Evolutionary conservation across 2,329 filamentous ascomycete genomes (phyloP).

Genomic region (Clarireedia homoeocarpa): DNA sequence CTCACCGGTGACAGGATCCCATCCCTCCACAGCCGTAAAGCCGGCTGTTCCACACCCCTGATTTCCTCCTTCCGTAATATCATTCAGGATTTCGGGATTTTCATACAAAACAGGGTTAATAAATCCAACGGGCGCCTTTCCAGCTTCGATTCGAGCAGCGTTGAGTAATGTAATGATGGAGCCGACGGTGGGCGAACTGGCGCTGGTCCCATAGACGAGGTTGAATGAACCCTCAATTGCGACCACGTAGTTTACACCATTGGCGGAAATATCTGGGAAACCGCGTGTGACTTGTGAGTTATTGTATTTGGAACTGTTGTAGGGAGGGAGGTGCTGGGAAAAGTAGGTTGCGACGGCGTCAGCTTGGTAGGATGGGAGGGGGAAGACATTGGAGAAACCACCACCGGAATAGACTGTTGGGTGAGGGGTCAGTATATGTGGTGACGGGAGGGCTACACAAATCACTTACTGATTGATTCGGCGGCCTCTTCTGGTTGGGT

Average conservation of each 20-base stretch:
- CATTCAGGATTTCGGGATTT: conserved; percentile 24
- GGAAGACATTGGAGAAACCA: conserved; percentile 58
- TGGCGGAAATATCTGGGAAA: conserved; percentile 40
- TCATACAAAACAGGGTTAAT: conserved; percentile 36
- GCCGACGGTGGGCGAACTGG: conserved; percentile 31
- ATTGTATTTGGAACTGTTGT: conserved; percentile 38
- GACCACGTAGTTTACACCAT: conserved; percentile 36
- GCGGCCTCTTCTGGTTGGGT: conserved; percentile 37
- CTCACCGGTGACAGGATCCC: conserved; percentile 32
- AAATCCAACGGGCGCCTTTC: conserved; percentile 36
- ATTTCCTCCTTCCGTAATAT: conserved; percentile 32
- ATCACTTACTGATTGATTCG: conserved; percentile 28
- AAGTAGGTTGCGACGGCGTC: conserved; percentile 21
- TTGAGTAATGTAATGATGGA: conserved; percentile 55
- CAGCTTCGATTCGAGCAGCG: conserved; percentile 46
- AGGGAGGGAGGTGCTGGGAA: conserved; percentile 11
- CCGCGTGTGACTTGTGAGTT: conserved; percentile 36
- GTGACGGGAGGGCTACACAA: not conserved
- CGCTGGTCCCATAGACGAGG: conserved; percentile 43
- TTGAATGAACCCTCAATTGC: conserved; percentile 36
- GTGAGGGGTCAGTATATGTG: conserved; percentile 30
- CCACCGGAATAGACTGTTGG: conserved; percentile 64
- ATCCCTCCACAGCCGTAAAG: conserved; percentile 27
- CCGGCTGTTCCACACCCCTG: conserved; percentile 32
- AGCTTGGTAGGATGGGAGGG: conserved; percentile 39